Evolutionary conservation across 345 rosid species (phyloP).

Genomic region (Eucalyptus paniculata): DNA sequence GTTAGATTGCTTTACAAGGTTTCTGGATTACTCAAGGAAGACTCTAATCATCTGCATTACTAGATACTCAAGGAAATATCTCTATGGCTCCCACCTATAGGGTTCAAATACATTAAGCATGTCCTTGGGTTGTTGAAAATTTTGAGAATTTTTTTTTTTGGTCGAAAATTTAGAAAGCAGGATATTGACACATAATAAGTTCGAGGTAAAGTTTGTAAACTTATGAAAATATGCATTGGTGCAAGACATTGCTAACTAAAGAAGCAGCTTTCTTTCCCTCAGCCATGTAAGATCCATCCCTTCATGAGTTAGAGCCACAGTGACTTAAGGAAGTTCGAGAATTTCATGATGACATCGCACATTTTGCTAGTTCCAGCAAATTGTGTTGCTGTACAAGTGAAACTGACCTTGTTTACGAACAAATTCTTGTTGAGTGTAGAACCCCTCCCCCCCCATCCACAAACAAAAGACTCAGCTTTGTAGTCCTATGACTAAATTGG

Average conservation of each 20-base stretch:
- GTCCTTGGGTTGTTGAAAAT: neutral
- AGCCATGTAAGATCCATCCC: neutral
- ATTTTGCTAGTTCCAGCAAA: neutral
- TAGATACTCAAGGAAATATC: neutral
- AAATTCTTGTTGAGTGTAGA: neutral
- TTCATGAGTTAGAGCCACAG: neutral
- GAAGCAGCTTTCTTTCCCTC: neutral
- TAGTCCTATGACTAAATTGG: neutral
- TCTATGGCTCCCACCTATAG: neutral
- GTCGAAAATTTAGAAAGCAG: neutral
- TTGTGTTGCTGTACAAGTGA: neutral
- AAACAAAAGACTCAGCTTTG: neutral
- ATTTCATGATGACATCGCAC: neutral
- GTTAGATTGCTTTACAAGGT: neutral
- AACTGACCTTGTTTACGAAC: neutral
- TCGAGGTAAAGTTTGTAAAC: neutral
- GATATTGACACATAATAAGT: neutral
- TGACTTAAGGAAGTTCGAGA: neutral
- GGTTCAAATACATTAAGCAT: neutral
- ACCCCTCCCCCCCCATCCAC: accelerated
- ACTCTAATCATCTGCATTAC: neutral
- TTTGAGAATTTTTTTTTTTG: neutral
- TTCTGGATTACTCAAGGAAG: neutral
- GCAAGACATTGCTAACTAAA: neutral
- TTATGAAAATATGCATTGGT: neutral